These are phyloP conservation scores for Aspergillus novofumigatus DNA, from an alignment of 2,329 filamentous ascomycete genomes.

Conservation along the genomic window DNA sequence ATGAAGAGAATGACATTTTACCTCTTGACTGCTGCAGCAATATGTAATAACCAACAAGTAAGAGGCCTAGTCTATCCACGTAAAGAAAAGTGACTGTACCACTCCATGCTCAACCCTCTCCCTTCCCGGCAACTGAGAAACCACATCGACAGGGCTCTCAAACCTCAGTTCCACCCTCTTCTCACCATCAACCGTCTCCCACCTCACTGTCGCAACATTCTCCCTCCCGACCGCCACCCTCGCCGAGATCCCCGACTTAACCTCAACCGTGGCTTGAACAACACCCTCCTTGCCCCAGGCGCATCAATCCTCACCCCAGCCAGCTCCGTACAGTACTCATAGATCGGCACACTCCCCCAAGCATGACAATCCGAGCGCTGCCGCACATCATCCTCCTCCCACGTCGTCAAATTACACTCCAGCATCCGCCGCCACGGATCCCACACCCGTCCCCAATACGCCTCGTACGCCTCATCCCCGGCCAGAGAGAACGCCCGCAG, in stretches of 20 bases:
- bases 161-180: conserved; percentile 15
- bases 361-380: conserved; percentile 45
- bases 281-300: conserved; percentile 12
- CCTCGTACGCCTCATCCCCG: conserved; percentile 31
- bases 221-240: conserved; percentile 19
- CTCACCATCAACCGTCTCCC: conserved; percentile 6
- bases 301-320: conserved; percentile 17
- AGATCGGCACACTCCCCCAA: conserved; percentile 42
- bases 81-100: neutral
- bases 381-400: conserved; percentile 42
- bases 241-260: conserved; percentile 10
- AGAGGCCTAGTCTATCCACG: neutral
- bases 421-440: conserved; percentile 39
- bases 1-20: too few relatives aligned
- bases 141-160: conserved; percentile 14
- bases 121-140: conserved; percentile 14
- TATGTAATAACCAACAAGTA: too few relatives aligned
- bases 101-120: conserved; percentile 13
- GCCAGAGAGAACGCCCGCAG: conserved; percentile 35
- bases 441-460: conserved; percentile 28
- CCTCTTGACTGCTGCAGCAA: too few relatives aligned
- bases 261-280: conserved; percentile 18
- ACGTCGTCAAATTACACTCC: conserved; percentile 37
- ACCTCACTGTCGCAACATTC: conserved; percentile 19
- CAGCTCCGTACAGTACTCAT: conserved; percentile 40